Conservation (phyloP, 2,329 filamentous ascomycete genomes). For the Fusarium cyanostomum region DNA sequence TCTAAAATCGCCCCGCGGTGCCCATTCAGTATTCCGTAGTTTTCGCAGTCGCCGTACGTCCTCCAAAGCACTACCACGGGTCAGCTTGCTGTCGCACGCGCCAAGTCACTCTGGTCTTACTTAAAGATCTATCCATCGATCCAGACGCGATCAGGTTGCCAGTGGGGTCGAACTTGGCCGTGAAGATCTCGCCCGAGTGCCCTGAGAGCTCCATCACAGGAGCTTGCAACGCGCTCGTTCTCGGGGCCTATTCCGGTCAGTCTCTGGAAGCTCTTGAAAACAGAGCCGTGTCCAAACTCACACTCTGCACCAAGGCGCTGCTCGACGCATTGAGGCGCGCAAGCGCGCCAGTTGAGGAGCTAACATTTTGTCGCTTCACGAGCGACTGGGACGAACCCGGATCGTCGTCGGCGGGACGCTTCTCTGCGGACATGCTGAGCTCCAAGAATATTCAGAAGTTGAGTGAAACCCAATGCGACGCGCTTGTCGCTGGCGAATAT, state of each 20-base stretch:
- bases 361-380: constrained; percentile 86
- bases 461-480: constrained; percentile 8
- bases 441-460: not conserved
- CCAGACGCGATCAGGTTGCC: constrained; percentile 92
- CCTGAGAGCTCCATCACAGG: constrained; percentile 94
- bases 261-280: not conserved
- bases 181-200: constrained; percentile 86
- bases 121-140: constrained; percentile 91
- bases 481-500: constrained; percentile 8
- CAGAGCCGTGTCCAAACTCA: constrained; percentile 44
- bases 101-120: constrained; percentile 59
- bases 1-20: constrained; percentile 93
- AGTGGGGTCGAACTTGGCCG: constrained; percentile 87
- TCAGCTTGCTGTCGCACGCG: constrained; percentile 18
- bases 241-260: constrained; percentile 66
- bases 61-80: constrained; percentile 81
- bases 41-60: constrained; percentile 91
- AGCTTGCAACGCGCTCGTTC: constrained; percentile 85
- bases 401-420: constrained; percentile 87
- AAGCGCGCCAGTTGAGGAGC: constrained; percentile 57
- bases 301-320: constrained; percentile 61
- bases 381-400: constrained; percentile 82
- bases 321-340: constrained; percentile 62
- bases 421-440: constrained; percentile 83
- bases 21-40: constrained; percentile 88